Evolutionary conservation across 805 yeast species (phyloP), one percentile per base, ranked within the genome.

Genomic region (Tetrapisispora phaffii): DNA sequence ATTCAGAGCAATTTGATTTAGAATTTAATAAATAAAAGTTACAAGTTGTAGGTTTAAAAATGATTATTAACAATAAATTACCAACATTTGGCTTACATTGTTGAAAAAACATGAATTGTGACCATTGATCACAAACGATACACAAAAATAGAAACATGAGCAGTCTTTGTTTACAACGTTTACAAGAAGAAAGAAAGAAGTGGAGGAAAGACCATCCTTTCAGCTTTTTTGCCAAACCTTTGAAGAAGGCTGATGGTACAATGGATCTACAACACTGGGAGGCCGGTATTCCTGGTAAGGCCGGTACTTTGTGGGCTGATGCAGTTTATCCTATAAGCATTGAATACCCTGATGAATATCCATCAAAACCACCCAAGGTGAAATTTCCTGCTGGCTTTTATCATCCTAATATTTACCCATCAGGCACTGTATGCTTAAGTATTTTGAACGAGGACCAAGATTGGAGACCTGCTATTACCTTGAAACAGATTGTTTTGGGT

Each of bases 201-300:
- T 93, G 99, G 99, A 79, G 99, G 55, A 90, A 87, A 63, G 96
- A 88, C 63, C 99, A 93, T 62, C 99, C 99, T 0, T 93, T 89
- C 66, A 97, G 97, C 7, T 93, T 93, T 66, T 89, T 69, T 54
- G 99, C 99, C 33, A 85, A 86, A 59, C 99, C 99, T 13, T 60
- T 68, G 22, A 89, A 85, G 62, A 70, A 73, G n/a, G 57, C 70
- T 1, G 95, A 88, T 58, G 98, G 98, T 3, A 70, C 87, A 0
- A 70, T 93, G 50, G 88, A 93, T 63, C 71, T 93, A 50, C 83
- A 84, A 58, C 74, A 67, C 57, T 93, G 99, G 99, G 79, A 78
- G 15, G 94, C 96, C 16, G 97, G 97, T 22, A 84, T 93, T 44
- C 98, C 98, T 8, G 99, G 99, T 10, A 89, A 85, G 62, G 72